Evolutionary conservation across 108 stramenopile species (phyloP).

Genomic region (Phaeodactylum tricornutum): DNA sequence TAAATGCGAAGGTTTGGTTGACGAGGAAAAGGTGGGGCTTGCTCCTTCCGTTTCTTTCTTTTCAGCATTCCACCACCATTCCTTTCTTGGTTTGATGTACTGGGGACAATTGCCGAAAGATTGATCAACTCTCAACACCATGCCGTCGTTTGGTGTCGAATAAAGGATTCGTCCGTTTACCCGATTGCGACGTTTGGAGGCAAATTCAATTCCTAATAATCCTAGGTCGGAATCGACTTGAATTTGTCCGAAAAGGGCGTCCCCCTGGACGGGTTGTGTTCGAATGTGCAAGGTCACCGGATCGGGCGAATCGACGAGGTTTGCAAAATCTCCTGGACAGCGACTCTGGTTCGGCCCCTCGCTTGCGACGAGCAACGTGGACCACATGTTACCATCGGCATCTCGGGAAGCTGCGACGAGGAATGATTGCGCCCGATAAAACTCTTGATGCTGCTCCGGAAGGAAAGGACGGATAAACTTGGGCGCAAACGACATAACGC

Average conservation of each 20-base stretch:
- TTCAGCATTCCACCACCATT: conserved; percentile 7
- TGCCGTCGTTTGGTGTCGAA: neutral
- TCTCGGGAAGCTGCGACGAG: conserved; percentile 17
- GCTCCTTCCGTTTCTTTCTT: neutral
- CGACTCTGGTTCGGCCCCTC: neutral
- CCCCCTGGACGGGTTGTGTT: conserved; percentile 6
- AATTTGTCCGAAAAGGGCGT: conserved; percentile 14
- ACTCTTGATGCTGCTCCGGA: conserved; percentile 25
- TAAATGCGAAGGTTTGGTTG: neutral
- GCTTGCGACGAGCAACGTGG: conserved; percentile 9
- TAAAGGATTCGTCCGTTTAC: conserved; percentile 18
- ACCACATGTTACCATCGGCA: conserved; percentile 19
- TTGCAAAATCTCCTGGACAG: neutral
- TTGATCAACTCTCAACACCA: conserved; percentile 21
- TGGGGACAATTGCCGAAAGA: conserved; percentile 31
- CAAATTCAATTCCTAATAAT: conserved; percentile 28
- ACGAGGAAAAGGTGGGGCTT: neutral
- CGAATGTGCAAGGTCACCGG: conserved; percentile 4
- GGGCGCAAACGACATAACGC: conserved; percentile 16
- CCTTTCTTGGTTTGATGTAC: conserved; percentile 19
- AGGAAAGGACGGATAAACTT: conserved; percentile 22
- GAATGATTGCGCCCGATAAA: conserved; percentile 19
- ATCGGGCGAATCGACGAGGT: conserved; percentile 5
- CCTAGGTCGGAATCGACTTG: conserved; percentile 15
- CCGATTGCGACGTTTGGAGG: conserved; percentile 23